Percentiles rank a stretch among this genome's conserved stretches.
Conservation (phyloP, 345 rosid genomes). For the Corymbia maculata region DNA sequence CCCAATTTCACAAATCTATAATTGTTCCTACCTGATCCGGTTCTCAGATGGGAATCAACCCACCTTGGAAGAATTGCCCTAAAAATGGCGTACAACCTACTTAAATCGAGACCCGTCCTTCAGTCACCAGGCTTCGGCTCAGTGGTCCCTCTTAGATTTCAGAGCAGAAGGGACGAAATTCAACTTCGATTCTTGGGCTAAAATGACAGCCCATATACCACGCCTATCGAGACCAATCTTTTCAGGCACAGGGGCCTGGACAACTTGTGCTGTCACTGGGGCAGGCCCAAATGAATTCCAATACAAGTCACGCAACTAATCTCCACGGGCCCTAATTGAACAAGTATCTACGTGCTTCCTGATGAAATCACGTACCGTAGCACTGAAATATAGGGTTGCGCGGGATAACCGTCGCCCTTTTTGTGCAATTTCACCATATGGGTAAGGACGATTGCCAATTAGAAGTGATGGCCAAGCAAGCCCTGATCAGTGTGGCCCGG, state of each 20-base stretch:
- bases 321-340: not conserved
- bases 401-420: too few species aligned
- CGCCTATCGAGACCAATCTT: not conserved
- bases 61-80: too few species aligned
- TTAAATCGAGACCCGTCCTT: not conserved
- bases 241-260: not conserved
- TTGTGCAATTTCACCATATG: too few species aligned
- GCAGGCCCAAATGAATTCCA: not conserved
- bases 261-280: not conserved
- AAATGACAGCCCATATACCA: not conserved
- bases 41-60: not conserved
- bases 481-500: not conserved
- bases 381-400: too few species aligned
- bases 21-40: not conserved
- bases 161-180: not conserved
- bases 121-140: not conserved
- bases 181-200: not conserved
- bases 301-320: not conserved
- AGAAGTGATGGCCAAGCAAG: not conserved
- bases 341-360: not conserved
- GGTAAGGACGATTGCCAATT: not conserved
- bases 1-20: not conserved
- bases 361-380: too few species aligned
- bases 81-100: too few species aligned
- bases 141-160: not conserved